Conservation (phyloP, 192 early-diverging fungal genomes). For the Entomortierella lignicola region DNA sequence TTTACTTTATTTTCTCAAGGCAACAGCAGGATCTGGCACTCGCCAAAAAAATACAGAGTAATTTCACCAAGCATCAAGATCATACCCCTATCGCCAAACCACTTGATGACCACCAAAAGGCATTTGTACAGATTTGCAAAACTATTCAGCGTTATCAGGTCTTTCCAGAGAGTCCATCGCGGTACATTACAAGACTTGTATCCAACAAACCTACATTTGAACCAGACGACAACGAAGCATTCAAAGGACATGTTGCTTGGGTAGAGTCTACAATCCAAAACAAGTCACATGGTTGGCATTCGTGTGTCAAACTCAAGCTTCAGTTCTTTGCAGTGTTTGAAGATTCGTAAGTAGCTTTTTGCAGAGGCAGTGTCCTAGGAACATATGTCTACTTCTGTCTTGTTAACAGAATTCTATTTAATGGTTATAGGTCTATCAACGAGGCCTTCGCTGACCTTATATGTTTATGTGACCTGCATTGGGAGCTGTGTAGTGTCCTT, state of each 20-base stretch:
- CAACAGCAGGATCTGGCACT: background rate
- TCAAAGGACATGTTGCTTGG: constrained; percentile 20
- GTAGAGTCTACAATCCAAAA: constrained; percentile 21
- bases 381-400: too few relatives aligned
- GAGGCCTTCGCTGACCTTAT: constrained; percentile 27
- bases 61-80: background rate
- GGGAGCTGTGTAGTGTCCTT: constrained; percentile 31
- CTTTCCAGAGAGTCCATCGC: constrained; percentile 6
- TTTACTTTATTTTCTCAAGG: background rate
- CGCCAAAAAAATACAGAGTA: background rate
- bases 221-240: background rate
- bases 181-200: background rate
- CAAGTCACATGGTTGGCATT: constrained; percentile 18
- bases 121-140: constrained; percentile 31
- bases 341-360: constrained; percentile 17
- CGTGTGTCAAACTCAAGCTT: constrained; percentile 44
- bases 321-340: constrained; percentile 43
- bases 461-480: constrained; percentile 23
- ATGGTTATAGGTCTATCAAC: constrained; percentile 20
- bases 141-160: constrained; percentile 15
- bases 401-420: background rate
- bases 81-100: background rate
- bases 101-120: constrained; percentile 7
- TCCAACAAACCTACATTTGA: background rate
- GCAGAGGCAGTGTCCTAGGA: too few relatives aligned